Evolutionary conservation across 768 basidiomycete genomes (phyloP).

Genomic region (Clathrus columnatus): DNA sequence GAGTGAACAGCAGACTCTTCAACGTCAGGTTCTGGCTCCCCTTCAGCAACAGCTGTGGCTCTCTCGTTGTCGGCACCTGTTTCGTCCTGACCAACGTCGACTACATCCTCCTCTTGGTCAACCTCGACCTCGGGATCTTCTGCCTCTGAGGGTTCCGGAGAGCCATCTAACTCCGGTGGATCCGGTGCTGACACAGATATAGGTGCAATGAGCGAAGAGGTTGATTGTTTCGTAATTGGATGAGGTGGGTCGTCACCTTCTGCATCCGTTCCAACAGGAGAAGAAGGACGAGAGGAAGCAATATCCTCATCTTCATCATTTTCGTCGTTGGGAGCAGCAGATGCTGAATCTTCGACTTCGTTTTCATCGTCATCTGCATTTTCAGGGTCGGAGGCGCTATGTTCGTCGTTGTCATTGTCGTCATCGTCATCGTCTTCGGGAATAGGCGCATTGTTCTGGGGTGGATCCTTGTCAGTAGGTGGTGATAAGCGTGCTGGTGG

Average conservation of each 20-base stretch:
- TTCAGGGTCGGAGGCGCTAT: conserved; percentile 15
- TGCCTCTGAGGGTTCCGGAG: conserved; percentile 15
- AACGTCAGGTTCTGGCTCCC: conserved; percentile 2
- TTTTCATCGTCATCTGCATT: conserved; percentile 14
- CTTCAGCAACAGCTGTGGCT: not conserved
- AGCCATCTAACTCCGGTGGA: not conserved
- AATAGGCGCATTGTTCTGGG: conserved; percentile 20
- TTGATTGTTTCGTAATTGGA: not conserved
- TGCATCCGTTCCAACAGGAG: conserved; percentile 21
- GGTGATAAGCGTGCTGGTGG: conserved; percentile 15
- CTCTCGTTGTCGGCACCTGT: conserved; percentile 6
- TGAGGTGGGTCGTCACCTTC: conserved; percentile 20
- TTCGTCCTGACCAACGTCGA: conserved; percentile 12
- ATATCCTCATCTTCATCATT: conserved; percentile 20
- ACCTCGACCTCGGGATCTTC: conserved; percentile 13
- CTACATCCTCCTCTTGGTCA: conserved; percentile 20
- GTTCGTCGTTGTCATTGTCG: conserved; percentile 22
- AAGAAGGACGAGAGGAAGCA: conserved; percentile 11
- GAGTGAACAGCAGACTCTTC: conserved; percentile 13
- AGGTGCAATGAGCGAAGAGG: conserved; percentile 3
- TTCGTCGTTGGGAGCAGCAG: conserved; percentile 14
- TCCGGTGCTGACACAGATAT: not conserved
- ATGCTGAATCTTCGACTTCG: conserved; percentile 17
- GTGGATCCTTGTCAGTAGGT: conserved; percentile 20
- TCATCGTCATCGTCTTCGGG: conserved; percentile 24